These are phyloP conservation scores for Russula foetens DNA, from an alignment of 768 basidiomycete species.

Conservation along the genomic window DNA sequence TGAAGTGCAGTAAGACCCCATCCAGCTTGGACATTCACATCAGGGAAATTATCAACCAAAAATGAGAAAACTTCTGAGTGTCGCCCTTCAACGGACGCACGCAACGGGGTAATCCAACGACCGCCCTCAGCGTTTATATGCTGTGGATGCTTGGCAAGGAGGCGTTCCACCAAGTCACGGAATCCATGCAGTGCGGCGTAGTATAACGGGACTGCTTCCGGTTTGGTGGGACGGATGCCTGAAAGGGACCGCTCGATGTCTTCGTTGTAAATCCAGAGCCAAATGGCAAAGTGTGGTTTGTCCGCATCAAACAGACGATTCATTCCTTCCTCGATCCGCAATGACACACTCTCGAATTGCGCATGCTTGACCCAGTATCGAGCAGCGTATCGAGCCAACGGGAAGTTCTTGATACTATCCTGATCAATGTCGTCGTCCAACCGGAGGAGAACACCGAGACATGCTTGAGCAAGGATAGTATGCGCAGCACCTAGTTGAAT, in stretches of 20 bases:
- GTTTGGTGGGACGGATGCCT: too few relatives aligned
- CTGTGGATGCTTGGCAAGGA: background rate
- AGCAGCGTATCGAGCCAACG: background rate
- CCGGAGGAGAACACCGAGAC: background rate
- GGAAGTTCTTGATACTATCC: background rate
- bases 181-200: background rate
- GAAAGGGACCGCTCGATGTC: background rate
- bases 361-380: background rate
- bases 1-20: background rate
- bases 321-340: background rate
- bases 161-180: background rate
- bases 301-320: background rate
- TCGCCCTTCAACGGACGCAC: background rate
- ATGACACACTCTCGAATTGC: background rate
- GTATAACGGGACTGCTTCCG: background rate
- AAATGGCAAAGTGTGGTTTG: background rate
- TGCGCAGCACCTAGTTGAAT: background rate
- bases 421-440: background rate
- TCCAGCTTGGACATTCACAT: background rate
- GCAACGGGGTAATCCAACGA: background rate
- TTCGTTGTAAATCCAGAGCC: background rate
- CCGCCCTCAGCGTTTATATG: background rate
- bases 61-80: background rate
- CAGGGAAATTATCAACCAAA: background rate
- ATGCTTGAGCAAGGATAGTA: background rate